Base-by-base conservation (phyloP, 208 protist genomes). In the Trypanosoma lewisi region DNA sequence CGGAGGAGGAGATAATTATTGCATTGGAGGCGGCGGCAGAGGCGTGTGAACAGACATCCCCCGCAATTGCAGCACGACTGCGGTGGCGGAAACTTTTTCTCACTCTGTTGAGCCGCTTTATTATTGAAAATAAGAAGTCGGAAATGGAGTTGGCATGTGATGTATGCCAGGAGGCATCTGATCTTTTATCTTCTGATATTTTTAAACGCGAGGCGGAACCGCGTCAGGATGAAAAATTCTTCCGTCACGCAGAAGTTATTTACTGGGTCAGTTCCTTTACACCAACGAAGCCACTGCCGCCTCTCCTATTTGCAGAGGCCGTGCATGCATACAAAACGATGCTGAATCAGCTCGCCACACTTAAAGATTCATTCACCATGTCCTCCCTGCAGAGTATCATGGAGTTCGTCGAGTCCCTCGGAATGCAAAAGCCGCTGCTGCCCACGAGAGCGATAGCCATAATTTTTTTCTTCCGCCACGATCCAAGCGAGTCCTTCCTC, bases 211-310 rank as follows among this genome's bases (percentile, higher is more conserved):
- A 61, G 6, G 49, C 9, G n/a, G 87, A 91, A 67, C 87, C 87
- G 30, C 57, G 64, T 27, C 74, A 81, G 39, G 75, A 74, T 37
- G 63, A 63, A 23, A 41, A 41, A 48, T 67, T 94, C 59, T 63
- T 84, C 53, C 80, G 83, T 14, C 69, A 71, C 37, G 63, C 71
- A 51, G 81, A 90, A 61, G 75, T 86, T 12, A 54, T 54, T 16
- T 87, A 75, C 62, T 94, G 87, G 87, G 77, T 86, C 36, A 89
- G 80, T 66, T 63, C 75, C 55, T 77, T 88, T 33, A 91, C 73
- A 16, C 87, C 87, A 34, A 80, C 78, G 21, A 77, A 79, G 56
- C 54, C 74, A 39, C 50, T 80, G 14, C 71, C 83, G 11, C 34
- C 59, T 41, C 59, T 65, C 9, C 61, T 66, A 14, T 91, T 89